phyloP scores from a whole-genome alignment of 73 alveolate genomes.

The Symbiodinium pilosum region DNA sequence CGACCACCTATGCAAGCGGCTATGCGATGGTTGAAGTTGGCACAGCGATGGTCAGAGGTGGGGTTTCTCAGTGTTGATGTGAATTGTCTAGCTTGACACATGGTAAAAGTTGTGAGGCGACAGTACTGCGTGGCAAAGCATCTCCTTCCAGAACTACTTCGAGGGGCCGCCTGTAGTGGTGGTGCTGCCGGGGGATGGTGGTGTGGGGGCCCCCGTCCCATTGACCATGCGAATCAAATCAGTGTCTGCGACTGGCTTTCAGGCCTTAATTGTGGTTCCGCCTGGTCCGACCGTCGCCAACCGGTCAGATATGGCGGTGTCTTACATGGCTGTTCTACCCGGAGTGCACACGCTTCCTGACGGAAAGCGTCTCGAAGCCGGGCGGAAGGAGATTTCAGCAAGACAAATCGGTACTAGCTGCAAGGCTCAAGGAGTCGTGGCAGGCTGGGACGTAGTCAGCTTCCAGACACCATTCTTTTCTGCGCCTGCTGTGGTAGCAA shows the following conservation, averaged over 20 bases:
- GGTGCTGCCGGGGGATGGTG: not conserved
- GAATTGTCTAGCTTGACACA: too few species aligned
- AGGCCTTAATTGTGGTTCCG: constrained; percentile 12
- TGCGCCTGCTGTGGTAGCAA: not conserved
- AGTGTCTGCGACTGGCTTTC: not conserved
- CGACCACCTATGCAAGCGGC: not conserved
- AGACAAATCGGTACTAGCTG: not conserved
- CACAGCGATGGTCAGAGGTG: not conserved
- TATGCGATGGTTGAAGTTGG: not conserved
- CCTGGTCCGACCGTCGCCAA: not conserved
- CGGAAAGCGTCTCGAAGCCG: not conserved
- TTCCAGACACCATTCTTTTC: not conserved
- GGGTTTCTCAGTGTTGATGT: not conserved
- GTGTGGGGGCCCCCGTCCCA: not conserved
- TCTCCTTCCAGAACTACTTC: not conserved
- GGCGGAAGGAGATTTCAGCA: not conserved
- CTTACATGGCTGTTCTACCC: not conserved
- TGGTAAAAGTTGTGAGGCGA: not conserved
- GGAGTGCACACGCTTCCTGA: not conserved
- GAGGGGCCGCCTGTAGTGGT: constrained; percentile 12
- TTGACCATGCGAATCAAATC: not conserved
- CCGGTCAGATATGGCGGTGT: not conserved
- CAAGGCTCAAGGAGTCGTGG: not conserved
- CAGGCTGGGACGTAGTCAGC: not conserved
- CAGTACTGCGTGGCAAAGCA: not conserved